These are phyloP conservation scores for Mucor circinelloides DNA, from an alignment of 371 early-diverging fungal species.

Conservation along the genomic window DNA sequence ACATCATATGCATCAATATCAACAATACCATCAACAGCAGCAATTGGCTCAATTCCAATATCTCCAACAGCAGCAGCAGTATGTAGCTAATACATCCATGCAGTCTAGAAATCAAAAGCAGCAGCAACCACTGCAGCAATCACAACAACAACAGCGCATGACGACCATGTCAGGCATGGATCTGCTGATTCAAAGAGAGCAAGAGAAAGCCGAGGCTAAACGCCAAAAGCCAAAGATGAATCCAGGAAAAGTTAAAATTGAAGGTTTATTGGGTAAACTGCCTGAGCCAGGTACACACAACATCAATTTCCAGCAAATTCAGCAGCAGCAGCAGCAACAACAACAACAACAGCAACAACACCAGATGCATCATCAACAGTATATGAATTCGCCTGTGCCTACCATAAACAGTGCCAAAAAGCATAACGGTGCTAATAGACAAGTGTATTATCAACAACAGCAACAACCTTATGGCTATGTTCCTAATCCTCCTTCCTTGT, in stretches of 20 bases:
- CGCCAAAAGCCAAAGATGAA: conserved; percentile 42
- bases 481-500: conserved; percentile 1
- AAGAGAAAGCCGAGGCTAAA: conserved; percentile 43
- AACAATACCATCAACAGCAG: conserved; percentile 26
- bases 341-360: conserved; percentile 38
- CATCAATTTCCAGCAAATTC: conserved; percentile 45
- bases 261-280: conserved; percentile 45
- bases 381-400: not conserved
- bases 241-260: conserved; percentile 44
- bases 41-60: conserved; percentile 18
- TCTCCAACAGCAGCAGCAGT: conserved; percentile 15
- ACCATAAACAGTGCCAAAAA: not conserved
- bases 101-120: not conserved
- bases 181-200: conserved; percentile 45
- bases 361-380: conserved; percentile 3
- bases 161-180: conserved; percentile 51
- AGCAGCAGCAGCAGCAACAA: conserved; percentile 27
- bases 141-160: conserved; percentile 20
- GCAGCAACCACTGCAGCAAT: conserved; percentile 20
- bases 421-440: conserved; percentile 10
- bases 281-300: conserved; percentile 51
- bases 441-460: conserved; percentile 31
- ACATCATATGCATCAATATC: conserved; percentile 14
- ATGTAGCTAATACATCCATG: not conserved
- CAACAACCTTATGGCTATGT: conserved; percentile 11